Evolutionary conservation across 805 yeast species (phyloP).

Genomic region (Clavispora phyllophila): DNA sequence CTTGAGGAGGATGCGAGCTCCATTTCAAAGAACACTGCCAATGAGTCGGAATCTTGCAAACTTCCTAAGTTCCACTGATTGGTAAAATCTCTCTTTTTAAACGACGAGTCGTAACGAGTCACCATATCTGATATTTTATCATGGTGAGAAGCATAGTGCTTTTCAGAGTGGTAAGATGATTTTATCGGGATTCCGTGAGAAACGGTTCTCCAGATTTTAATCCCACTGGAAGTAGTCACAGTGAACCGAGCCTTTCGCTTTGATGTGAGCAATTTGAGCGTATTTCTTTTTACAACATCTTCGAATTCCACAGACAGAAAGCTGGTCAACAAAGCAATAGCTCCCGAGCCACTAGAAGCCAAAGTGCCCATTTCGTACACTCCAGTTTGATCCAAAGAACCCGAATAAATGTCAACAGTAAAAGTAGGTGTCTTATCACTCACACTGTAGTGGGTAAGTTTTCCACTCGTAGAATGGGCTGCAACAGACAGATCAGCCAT

Average conservation of each 20-base stretch:
- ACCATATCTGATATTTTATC: slow-evolving; percentile 31
- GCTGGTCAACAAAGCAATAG: slow-evolving; percentile 24
- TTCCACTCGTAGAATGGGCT: slow-evolving; percentile 13
- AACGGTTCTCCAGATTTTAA: slow-evolving; percentile 29
- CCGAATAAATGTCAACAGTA: slow-evolving; percentile 30
- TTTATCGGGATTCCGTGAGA: slow-evolving; percentile 32
- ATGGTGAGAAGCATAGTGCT: slow-evolving; percentile 17
- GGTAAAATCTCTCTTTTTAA: slow-evolving; percentile 30
- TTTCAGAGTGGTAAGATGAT: slow-evolving; percentile 25
- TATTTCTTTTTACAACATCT: slow-evolving; percentile 9
- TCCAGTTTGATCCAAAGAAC: slow-evolving; percentile 40
- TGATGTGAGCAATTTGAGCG: slow-evolving; percentile 1
- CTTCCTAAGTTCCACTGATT: slow-evolving; percentile 32
- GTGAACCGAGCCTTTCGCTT: slow-evolving; percentile 16
- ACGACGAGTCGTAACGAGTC: slow-evolving; percentile 27
- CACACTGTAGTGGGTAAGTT: slow-evolving; percentile 20
- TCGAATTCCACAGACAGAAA: slow-evolving; percentile 23
- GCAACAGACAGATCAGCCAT: slow-evolving; percentile 14
- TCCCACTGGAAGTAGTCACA: slow-evolving; percentile 25
- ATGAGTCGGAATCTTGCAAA: slow-evolving; percentile 17
- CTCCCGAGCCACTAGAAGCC: slow-evolving; percentile 30
- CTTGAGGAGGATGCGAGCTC: slow-evolving; percentile 22
- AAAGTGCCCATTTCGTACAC: slow-evolving; percentile 38
- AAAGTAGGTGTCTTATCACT: slow-evolving; percentile 18
- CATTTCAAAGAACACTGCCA: slow-evolving; percentile 30